These are phyloP conservation scores for Coemansia sp. DNA, from an alignment of 192 early-diverging fungal genomes.

Conservation along the genomic window DNA sequence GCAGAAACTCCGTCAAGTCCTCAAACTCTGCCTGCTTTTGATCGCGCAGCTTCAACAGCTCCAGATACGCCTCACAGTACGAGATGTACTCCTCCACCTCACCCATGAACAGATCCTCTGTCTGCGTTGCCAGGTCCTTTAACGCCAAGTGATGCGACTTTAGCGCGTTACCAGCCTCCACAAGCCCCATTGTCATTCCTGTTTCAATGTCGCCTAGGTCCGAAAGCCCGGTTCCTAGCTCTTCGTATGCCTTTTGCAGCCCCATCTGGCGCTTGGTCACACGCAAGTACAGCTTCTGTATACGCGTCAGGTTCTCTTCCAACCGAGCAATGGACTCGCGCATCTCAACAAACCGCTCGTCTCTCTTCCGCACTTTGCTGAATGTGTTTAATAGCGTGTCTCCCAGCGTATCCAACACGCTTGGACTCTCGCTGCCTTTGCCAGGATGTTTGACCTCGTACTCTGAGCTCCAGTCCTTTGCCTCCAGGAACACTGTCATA, in stretches of 20 bases:
- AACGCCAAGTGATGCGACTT: constrained; percentile 67
- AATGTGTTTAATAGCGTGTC: constrained; percentile 88
- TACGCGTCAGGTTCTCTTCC: constrained; percentile 80
- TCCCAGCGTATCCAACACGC: constrained; percentile 77
- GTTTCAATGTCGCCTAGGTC: constrained; percentile 84
- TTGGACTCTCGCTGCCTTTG: constrained; percentile 47
- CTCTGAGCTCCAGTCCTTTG: constrained; percentile 67
- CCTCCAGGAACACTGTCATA: constrained; percentile 80
- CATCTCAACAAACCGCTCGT: constrained; percentile 82
- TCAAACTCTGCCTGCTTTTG: constrained; percentile 97
- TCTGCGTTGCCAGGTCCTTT: constrained; percentile 63
- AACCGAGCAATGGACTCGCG: constrained; percentile 78
- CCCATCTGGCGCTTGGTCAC: constrained; percentile 77
- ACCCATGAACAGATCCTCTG: constrained; percentile 63
- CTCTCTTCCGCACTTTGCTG: constrained; percentile 84
- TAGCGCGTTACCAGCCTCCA: constrained; percentile 72
- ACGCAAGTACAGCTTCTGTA: constrained; percentile 79
- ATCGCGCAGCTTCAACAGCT: constrained; percentile 76
- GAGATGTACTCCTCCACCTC: constrained; percentile 82
- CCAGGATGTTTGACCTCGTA: constrained; percentile 56
- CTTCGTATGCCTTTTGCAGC: constrained; percentile 72
- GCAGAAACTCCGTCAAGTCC: constrained; percentile 76
- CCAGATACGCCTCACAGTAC: constrained; percentile 57
- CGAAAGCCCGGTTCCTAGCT: constrained; percentile 73
- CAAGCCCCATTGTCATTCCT: constrained; percentile 72